These are phyloP conservation scores for Cydonia oblonga DNA, from an alignment of 331 rosid genomes.

Conservation along the genomic window DNA sequence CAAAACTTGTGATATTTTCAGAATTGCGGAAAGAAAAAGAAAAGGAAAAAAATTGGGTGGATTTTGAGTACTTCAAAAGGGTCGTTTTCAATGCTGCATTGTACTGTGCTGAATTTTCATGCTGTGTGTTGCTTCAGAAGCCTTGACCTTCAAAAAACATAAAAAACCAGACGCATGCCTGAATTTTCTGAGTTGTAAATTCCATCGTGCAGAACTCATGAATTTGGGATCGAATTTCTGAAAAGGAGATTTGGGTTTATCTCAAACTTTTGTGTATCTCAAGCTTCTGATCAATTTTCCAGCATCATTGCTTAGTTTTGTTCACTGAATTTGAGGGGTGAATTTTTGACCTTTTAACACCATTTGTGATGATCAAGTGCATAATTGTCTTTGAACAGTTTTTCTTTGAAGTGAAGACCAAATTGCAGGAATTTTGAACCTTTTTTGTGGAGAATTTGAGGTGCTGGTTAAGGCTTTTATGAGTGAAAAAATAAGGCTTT, in stretches of 20 bases:
- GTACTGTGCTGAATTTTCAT: conserved; percentile 3
- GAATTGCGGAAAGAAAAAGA: no score
- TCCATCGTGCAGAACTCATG: conserved; percentile 19
- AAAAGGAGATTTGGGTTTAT: conserved; percentile 17
- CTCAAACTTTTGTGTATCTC: conserved; percentile 16
- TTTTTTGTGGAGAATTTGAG: no score
- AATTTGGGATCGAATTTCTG: conserved; percentile 18
- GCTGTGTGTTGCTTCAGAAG: conserved; percentile 14
- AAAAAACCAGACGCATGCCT: conserved; percentile 9
- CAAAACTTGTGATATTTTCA: conserved; percentile 9
- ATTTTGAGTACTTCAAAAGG: conserved; percentile 4
- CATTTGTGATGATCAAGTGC: conserved; percentile 16
- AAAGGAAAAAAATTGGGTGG: neutral
- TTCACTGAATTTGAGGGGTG: neutral
- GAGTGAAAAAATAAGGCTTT: conserved; percentile 18
- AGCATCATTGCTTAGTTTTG: neutral
- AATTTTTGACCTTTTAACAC: conserved; percentile 20
- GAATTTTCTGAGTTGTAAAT: conserved; percentile 20
- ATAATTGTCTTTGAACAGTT: conserved; percentile 8
- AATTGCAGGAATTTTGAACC: conserved; percentile 14
- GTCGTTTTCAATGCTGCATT: conserved; percentile 22
- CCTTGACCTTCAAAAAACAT: no score
- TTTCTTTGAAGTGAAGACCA: conserved; percentile 22
- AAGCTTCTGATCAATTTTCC: conserved; percentile 20
- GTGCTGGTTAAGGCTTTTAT: no score